Percentiles rank a stretch among this genome's conserved stretches.
phyloP scores from a whole-genome alignment of 305 asterid species.

The Lippia alba region DNA sequence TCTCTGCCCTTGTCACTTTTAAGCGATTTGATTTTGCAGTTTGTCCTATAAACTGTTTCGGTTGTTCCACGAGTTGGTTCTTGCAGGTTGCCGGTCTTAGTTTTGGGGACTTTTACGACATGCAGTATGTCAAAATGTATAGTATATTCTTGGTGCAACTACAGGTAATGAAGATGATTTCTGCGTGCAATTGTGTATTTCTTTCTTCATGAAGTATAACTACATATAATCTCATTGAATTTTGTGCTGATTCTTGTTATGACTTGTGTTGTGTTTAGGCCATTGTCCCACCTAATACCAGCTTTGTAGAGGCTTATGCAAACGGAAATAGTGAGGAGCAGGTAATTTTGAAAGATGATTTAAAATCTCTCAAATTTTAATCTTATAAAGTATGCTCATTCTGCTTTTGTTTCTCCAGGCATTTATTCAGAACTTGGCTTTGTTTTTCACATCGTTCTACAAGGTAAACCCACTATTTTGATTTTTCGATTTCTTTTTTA shows the following conservation, averaged over 20 bases:
- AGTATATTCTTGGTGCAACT: slow-evolving; percentile 78
- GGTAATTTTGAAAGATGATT: slow-evolving; percentile 47
- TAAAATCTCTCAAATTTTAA: slow-evolving; percentile 14
- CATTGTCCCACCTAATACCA: slow-evolving; percentile 72
- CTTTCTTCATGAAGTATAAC: slow-evolving; percentile 8
- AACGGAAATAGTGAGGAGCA: slow-evolving; percentile 90
- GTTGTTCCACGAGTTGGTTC: slow-evolving; percentile 22
- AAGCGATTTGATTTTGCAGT: slow-evolving; percentile 2
- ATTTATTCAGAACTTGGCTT: slow-evolving; percentile 92
- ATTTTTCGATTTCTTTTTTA: not conserved
- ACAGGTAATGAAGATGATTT: slow-evolving; percentile 62
- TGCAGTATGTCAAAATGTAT: slow-evolving; percentile 85
- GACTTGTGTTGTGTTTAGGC: slow-evolving; percentile 45
- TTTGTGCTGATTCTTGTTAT: slow-evolving; percentile 33
- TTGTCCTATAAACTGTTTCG: slow-evolving; percentile 10
- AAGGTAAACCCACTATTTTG: slow-evolving; percentile 57
- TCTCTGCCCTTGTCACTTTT: slow-evolving; percentile 18
- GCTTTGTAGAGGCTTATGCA: slow-evolving; percentile 79
- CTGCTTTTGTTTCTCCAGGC: slow-evolving; percentile 58
- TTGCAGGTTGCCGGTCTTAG: slow-evolving; percentile 93
- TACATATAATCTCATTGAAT: slow-evolving; percentile 5
- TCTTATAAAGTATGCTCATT: slow-evolving; percentile 22
- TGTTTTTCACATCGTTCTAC: slow-evolving; percentile 93
- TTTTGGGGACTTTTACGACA: slow-evolving; percentile 86
- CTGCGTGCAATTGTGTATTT: not conserved